Percentiles rank a stretch among this genome's conserved stretches.
These are phyloP conservation scores for Paecilomyces niveus DNA, from an alignment of 2,329 filamentous ascomycete genomes.

Conservation along the genomic window DNA sequence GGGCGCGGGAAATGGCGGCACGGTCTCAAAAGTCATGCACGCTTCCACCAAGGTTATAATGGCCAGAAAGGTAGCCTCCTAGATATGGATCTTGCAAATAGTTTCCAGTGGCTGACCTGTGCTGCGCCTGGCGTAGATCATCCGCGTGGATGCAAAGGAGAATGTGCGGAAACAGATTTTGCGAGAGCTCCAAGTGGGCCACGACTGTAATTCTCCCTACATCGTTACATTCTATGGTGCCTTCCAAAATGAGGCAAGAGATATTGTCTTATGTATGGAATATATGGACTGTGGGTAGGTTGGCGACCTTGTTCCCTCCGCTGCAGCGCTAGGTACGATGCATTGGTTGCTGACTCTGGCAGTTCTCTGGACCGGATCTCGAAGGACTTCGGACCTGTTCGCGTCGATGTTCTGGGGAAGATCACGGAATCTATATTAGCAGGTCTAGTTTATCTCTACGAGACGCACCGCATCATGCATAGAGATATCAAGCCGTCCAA, in stretches of 20 bases:
- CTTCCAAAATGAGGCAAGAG: conserved; percentile 91
- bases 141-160: conserved; percentile 96
- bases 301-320: neutral
- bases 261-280: conserved; percentile 99
- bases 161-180: conserved; percentile 96
- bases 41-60: conserved; percentile 91
- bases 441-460: conserved; percentile 90
- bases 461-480: conserved; percentile 96
- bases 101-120: neutral
- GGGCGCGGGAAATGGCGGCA: conserved; percentile 92
- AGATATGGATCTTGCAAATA: neutral
- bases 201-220: conserved; percentile 92
- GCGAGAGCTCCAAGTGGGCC: conserved; percentile 95
- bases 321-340: neutral
- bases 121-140: conserved; percentile 55
- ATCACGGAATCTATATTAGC: conserved; percentile 94
- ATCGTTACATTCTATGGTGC: conserved; percentile 98
- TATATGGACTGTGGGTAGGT: conserved; percentile 98
- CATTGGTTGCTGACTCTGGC: conserved; percentile 14
- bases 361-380: conserved; percentile 92
- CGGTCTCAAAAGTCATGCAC: conserved; percentile 96
- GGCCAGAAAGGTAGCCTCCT: conserved; percentile 75
- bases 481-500: conserved; percentile 98
- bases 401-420: conserved; percentile 94
- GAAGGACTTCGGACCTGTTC: conserved; percentile 86